Evolutionary conservation across 768 basidiomycete genomes (phyloP), one percentile per base, ranked within the genome.

Genomic region (Russula ochroleuca): DNA sequence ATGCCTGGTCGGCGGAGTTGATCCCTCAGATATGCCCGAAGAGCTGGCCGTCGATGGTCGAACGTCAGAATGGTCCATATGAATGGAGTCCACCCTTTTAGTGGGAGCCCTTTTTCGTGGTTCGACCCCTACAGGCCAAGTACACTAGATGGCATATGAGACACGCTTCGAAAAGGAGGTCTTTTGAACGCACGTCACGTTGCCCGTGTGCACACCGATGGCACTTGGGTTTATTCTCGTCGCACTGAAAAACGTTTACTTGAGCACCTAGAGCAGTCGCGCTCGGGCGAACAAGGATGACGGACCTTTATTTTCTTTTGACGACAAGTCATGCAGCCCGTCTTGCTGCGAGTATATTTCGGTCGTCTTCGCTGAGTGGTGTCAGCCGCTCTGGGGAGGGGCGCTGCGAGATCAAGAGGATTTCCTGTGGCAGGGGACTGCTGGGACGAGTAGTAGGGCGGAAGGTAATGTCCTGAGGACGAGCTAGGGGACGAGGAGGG

Each of bases 291-390:
- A 45, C 51, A 2, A 61, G n/a, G 47, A 52, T n/a, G 51, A 72
- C 81, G 59, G 67, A 90, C 91, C 83, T 97, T 97, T 71, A 98
- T 92, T 81, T 96, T 92, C 81, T 95, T 94, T 66, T 85, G 84
- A 70, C 94, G 83, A 81, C 94, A 98, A 48, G 92, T 94, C 72
- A 96, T 77, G 73, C 94, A 98, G 25, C 94, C 94, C 1, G 93
- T 94, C 78, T 96, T 94, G 76, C 90, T 92, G 69, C 94, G 84
- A 66, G 91, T 93, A 70, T 95, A 95, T 79, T 97, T 97, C 54
- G 91, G 92, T 40, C 91, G 87, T 73, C 91, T 92, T 63, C 90
- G 82, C 70, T 79, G 78, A n/a, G 81, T 79, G 17, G 79, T 63
- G 53, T 85, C 88, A 40, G 75, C 75, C 57, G 81, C 80, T 59